Evolutionary conservation across 306 rosid species (phyloP).

Genomic region (Castanea mollissima): DNA sequence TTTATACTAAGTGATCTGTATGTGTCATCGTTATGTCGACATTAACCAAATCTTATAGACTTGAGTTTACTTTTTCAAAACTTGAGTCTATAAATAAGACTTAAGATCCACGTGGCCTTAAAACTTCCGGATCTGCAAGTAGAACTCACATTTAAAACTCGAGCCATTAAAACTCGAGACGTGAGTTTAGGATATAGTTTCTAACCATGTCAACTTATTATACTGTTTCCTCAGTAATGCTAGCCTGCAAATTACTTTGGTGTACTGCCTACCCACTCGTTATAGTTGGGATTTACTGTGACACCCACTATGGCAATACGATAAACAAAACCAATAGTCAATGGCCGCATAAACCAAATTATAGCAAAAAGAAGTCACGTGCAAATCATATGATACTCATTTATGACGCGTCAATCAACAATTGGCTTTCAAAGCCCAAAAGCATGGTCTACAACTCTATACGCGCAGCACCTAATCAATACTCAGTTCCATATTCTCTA

Average conservation of each 20-base stretch:
- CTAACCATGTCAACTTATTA: too few relatives aligned
- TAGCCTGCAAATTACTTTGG: too few relatives aligned
- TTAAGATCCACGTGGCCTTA: too few relatives aligned
- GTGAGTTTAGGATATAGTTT: too few relatives aligned
- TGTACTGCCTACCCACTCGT: too few relatives aligned
- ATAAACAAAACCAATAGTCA: neutral
- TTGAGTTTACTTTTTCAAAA: too few relatives aligned
- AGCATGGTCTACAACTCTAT: neutral
- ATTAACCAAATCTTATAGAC: too few relatives aligned
- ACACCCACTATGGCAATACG: neutral
- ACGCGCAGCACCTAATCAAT: neutral
- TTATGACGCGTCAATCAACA: neutral
- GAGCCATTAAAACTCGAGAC: too few relatives aligned
- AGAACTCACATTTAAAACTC: fast-evolving
- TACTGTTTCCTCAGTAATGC: fast-evolving
- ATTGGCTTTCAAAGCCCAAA: neutral
- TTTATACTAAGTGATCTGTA: too few relatives aligned
- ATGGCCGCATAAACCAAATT: neutral
- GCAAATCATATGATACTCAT: neutral
- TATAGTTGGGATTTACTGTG: too few relatives aligned
- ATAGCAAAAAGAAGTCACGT: neutral
- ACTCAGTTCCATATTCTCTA: neutral
- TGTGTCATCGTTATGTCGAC: too few relatives aligned
- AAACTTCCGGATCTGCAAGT: fast-evolving
- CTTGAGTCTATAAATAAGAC: too few relatives aligned